phyloP scores from a whole-genome alignment of 164 flowering plant genomes.

The Berberis vulgaris region DNA sequence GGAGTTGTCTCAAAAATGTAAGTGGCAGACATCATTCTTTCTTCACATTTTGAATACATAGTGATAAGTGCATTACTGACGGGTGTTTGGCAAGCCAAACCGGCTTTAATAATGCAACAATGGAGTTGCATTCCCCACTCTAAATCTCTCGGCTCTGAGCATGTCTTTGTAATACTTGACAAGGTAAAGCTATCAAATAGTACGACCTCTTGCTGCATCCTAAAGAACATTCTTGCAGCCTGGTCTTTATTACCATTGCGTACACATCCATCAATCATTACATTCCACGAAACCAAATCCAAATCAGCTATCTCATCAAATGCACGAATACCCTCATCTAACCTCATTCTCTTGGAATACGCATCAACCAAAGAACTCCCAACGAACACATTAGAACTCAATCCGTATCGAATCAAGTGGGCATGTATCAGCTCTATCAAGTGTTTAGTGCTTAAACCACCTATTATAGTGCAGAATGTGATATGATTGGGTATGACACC shows the following conservation, averaged over 20 bases:
- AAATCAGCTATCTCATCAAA: slow-evolving; percentile 19
- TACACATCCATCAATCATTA: slow-evolving; percentile 22
- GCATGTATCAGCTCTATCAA: slow-evolving; percentile 18
- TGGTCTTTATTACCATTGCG: slow-evolving; percentile 15
- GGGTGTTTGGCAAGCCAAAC: neutral
- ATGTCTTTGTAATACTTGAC: slow-evolving; percentile 20
- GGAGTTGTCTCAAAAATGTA: neutral
- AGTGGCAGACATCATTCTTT: neutral
- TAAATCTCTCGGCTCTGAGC: slow-evolving; percentile 16
- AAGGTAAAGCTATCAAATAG: slow-evolving; percentile 22
- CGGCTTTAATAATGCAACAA: neutral
- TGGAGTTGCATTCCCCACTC: neutral
- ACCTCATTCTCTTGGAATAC: slow-evolving; percentile 18
- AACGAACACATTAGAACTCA: neutral
- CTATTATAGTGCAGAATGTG: too few relatives aligned
- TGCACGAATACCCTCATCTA: slow-evolving; percentile 13
- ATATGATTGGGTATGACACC: too few relatives aligned
- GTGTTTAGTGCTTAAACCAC: too few relatives aligned
- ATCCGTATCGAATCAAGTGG: slow-evolving; percentile 11
- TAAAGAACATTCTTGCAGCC: slow-evolving; percentile 15
- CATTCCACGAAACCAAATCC: slow-evolving; percentile 28
- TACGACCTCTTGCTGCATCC: slow-evolving; percentile 14
- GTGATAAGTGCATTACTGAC: neutral
- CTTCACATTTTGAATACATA: neutral
- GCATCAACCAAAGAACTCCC: slow-evolving; percentile 18